Conservation (phyloP, 1,139 yeast genomes). For the Taphrina flavorubra region DNA sequence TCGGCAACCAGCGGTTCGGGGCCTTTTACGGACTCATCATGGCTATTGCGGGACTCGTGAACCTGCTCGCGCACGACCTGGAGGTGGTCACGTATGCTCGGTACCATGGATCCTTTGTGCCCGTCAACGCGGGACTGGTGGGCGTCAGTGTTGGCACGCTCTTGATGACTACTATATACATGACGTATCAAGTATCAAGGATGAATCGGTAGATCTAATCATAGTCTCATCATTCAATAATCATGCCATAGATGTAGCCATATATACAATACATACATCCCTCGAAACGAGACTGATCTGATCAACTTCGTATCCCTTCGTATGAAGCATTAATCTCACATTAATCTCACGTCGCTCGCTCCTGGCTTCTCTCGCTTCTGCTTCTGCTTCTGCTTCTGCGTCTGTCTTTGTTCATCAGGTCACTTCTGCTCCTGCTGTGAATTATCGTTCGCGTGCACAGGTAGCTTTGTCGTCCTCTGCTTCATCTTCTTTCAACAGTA, state of each 20-base stretch:
- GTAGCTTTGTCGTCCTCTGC: not conserved
- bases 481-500: not conserved
- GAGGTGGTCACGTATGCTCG: slow-evolving; percentile 18
- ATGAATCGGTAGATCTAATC: not conserved
- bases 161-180: slow-evolving; percentile 4
- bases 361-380: not conserved
- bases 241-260: too few relatives aligned
- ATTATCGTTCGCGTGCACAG: too few relatives aligned
- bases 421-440: too few relatives aligned
- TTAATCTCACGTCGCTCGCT: not conserved
- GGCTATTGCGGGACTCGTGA: slow-evolving; percentile 77
- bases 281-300: too few relatives aligned
- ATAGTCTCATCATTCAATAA: not conserved
- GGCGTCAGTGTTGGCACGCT: not conserved
- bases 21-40: slow-evolving; percentile 88
- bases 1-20: slow-evolving; percentile 91
- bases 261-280: too few relatives aligned
- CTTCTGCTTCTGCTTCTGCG: not conserved
- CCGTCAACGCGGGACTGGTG: slow-evolving; percentile 18
- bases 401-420: too few relatives aligned
- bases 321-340: not conserved
- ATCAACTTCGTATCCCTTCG: not conserved
- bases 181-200: slow-evolving; percentile 10
- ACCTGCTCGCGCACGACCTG: slow-evolving; percentile 53
- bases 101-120: slow-evolving; percentile 10